A percentile compares a stretch with the other conserved stretches of the same genome.
These are phyloP conservation scores for Aspergillus affinis DNA, from an alignment of 495 filamentous ascomycete genomes.

Conservation along the genomic window DNA sequence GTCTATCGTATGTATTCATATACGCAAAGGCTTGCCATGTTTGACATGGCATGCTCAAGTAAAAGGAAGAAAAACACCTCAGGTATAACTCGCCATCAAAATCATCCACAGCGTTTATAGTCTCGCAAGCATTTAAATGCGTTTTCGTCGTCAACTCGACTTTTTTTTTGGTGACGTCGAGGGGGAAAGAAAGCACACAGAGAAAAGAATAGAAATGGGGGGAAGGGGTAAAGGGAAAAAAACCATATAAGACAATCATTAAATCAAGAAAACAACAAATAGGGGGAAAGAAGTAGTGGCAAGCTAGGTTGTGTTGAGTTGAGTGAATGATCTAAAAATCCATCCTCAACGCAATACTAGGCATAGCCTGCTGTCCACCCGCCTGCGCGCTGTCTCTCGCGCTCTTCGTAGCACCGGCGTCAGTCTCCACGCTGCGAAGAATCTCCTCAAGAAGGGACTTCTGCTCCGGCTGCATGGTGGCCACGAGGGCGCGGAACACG, in stretches of 20 bases:
- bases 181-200: not conserved
- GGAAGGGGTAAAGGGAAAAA: conserved; percentile 3
- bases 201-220: not conserved
- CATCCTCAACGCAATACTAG: conserved; percentile 93
- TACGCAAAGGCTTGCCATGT: not conserved
- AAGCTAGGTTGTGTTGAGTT: not conserved
- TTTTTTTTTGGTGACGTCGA: not conserved
- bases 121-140: not conserved
- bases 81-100: not conserved
- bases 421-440: conserved; percentile 57
- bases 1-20: not conserved
- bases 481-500: conserved; percentile 75
- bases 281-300: not conserved
- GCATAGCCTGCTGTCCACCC: conserved; percentile 56
- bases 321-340: conserved; percentile 57
- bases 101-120: not conserved
- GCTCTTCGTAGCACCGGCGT: conserved; percentile 29
- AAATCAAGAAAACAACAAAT: conserved; percentile 3
- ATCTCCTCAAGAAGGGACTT: conserved; percentile 80
- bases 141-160: not conserved
- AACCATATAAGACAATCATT: not conserved
- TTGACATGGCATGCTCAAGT: too few species aligned
- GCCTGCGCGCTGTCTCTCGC: conserved; percentile 36
- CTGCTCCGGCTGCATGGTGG: conserved; percentile 66
- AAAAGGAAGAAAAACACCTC: not conserved